A percentile compares a stretch with the other conserved stretches of the same genome.
Conservation (phyloP, 2,329 filamentous ascomycete species). For the Seiridium cupressi region DNA sequence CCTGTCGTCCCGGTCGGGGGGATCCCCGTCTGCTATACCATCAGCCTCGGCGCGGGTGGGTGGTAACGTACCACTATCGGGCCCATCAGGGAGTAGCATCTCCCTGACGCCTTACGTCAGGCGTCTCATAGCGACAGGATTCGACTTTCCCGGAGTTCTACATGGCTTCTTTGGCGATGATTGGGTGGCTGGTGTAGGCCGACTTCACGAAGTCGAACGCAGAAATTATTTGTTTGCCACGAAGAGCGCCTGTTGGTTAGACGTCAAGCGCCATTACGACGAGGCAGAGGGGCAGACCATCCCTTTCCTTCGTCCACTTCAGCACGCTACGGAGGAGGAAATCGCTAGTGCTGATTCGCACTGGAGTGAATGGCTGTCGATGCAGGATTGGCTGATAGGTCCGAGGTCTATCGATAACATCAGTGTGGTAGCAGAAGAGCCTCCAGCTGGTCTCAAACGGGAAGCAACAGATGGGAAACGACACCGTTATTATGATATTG, state of each 20-base stretch:
- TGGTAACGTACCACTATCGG: slow-evolving; percentile 25
- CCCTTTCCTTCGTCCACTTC: slow-evolving; percentile 83
- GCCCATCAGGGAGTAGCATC: slow-evolving; percentile 40
- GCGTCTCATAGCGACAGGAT: slow-evolving; percentile 85
- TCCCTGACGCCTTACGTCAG: slow-evolving; percentile 87
- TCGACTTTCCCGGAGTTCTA: slow-evolving; percentile 82
- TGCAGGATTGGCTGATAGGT: slow-evolving; percentile 76
- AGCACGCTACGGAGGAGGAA: slow-evolving; percentile 73
- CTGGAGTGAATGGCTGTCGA: slow-evolving; percentile 94
- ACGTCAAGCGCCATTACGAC: slow-evolving; percentile 88
- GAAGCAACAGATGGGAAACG: background rate
- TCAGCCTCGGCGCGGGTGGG: slow-evolving; percentile 21
- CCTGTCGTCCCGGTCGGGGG: slow-evolving; percentile 35
- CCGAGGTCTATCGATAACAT: slow-evolving; percentile 2
- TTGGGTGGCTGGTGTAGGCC: slow-evolving; percentile 77
- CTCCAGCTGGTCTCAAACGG: background rate
- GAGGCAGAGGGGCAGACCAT: slow-evolving; percentile 79
- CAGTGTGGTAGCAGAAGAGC: background rate
- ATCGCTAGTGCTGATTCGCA: slow-evolving; percentile 77
- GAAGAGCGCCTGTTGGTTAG: slow-evolving; percentile 87
- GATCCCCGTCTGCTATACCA: slow-evolving; percentile 32
- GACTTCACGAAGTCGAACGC: slow-evolving; percentile 83
- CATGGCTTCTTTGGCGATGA: slow-evolving; percentile 97
- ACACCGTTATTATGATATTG: background rate
- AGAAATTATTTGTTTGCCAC: slow-evolving; percentile 94